Evolutionary conservation across 805 yeast genomes (phyloP).

Genomic region (Zygoascus flipseniorum): DNA sequence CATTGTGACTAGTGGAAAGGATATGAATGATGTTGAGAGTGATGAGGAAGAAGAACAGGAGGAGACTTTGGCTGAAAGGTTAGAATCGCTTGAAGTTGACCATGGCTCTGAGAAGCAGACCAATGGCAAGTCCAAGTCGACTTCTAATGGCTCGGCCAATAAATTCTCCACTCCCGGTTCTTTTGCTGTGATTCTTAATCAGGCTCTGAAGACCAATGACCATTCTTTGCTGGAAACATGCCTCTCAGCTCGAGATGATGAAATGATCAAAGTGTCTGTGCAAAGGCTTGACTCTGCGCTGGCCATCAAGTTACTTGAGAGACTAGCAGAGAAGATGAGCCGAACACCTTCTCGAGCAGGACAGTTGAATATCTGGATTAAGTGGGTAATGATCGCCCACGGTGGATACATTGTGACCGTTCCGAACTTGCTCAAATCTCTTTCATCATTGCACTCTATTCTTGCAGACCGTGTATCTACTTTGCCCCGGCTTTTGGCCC

Average conservation of each 20-base stretch:
- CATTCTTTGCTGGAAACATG: constrained; percentile 80
- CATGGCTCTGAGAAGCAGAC: constrained; percentile 9
- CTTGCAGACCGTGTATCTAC: constrained; percentile 47
- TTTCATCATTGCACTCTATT: constrained; percentile 50
- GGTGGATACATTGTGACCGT: constrained; percentile 54
- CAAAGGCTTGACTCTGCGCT: constrained; percentile 41
- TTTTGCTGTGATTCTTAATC: constrained; percentile 74
- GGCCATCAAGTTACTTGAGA: constrained; percentile 38
- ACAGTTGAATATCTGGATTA: constrained; percentile 57
- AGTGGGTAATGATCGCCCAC: constrained; percentile 66
- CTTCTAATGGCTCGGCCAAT: constrained; percentile 30
- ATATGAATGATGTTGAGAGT: constrained; percentile 23
- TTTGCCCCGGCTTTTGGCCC: constrained; percentile 60
- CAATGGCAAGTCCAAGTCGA: constrained; percentile 17
- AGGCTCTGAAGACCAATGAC: constrained; percentile 83
- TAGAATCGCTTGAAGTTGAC: constrained; percentile 28
- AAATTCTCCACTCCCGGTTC: constrained; percentile 59
- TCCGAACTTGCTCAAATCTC: constrained; percentile 43
- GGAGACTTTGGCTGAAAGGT: constrained; percentile 35
- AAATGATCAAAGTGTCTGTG: constrained; percentile 45
- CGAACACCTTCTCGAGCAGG: constrained; percentile 48
- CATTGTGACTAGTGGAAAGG: constrained; percentile 29
- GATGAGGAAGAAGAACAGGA: constrained; percentile 31
- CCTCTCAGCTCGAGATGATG: constrained; percentile 44
- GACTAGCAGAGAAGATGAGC: constrained; percentile 39